These are phyloP conservation scores for Marchantia paleacea DNA, from an alignment of 225 moss, liverwort and hornwort species.

Conservation along the genomic window DNA sequence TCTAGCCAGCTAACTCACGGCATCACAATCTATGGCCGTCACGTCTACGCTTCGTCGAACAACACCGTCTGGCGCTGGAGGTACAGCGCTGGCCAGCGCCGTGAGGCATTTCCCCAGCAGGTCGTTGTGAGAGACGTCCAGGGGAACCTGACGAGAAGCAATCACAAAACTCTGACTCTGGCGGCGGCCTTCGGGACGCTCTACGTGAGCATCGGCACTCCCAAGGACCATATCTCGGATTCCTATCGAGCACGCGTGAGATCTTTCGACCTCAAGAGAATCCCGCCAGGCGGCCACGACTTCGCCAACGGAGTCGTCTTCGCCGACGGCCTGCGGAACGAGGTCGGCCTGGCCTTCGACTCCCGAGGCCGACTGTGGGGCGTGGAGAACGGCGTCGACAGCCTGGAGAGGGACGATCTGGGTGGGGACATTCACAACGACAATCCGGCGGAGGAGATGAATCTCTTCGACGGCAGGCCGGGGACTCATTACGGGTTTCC, in stretches of 20 bases:
- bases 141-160: slow-evolving; percentile 20
- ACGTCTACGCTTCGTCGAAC: slow-evolving; percentile 38
- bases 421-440: slow-evolving; percentile 44
- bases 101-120: background rate
- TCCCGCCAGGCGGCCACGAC: slow-evolving; percentile 27
- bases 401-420: slow-evolving; percentile 21
- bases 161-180: slow-evolving; percentile 20
- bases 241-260: slow-evolving; percentile 40
- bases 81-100: slow-evolving; percentile 32
- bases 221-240: slow-evolving; percentile 25
- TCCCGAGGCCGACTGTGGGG: slow-evolving; percentile 35
- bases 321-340: slow-evolving; percentile 43
- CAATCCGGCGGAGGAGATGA: slow-evolving; percentile 45
- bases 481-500: slow-evolving; percentile 42
- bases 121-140: slow-evolving; percentile 17
- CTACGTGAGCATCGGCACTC: slow-evolving; percentile 38
- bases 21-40: slow-evolving; percentile 19
- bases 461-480: slow-evolving; percentile 25
- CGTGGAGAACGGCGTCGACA: slow-evolving; percentile 44
- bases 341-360: slow-evolving; percentile 41
- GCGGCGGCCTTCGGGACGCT: slow-evolving; percentile 18
- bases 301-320: slow-evolving; percentile 26
- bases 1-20: slow-evolving; percentile 33
- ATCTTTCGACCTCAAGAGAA: slow-evolving; percentile 27
- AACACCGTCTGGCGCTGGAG: slow-evolving; percentile 42